Percentiles rank a stretch among this genome's conserved stretches.
phyloP scores from a whole-genome alignment of 106 monocot genomes.

The Dendrobium nobile region DNA sequence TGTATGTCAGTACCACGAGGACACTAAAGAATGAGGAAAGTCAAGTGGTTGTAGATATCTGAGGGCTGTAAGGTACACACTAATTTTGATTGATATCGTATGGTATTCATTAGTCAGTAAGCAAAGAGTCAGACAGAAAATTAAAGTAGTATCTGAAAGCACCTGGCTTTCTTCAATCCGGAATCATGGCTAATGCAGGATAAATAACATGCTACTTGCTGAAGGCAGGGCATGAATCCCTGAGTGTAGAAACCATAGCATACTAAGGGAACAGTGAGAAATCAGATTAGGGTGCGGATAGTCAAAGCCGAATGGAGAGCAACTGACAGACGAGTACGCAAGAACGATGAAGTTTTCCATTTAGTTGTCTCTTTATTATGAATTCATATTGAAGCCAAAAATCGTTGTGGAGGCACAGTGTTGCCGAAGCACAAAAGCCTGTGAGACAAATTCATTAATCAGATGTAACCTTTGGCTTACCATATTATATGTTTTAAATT shows the following conservation, averaged over 20 bases:
- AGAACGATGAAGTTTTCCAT: slow-evolving; percentile 97
- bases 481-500: too few relatives aligned
- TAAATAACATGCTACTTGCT: slow-evolving; percentile 79
- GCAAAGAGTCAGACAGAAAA: slow-evolving; percentile 53
- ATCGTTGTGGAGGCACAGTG: slow-evolving; percentile 88
- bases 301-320: too few relatives aligned
- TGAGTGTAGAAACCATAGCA: slow-evolving; percentile 6
- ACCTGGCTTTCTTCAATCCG: slow-evolving; percentile 45
- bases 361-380: slow-evolving; percentile 90
- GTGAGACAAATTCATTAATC: slow-evolving; percentile 3
- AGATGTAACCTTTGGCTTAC: too few relatives aligned
- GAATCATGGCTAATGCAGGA: slow-evolving; percentile 64
- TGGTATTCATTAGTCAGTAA: slow-evolving; percentile 37
- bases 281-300: not conserved
- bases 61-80: not conserved
- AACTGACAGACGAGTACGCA: slow-evolving; percentile 24
- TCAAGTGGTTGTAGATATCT: not conserved
- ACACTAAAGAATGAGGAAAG: slow-evolving; percentile 17
- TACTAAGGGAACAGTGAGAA: not conserved
- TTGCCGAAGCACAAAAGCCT: slow-evolving; percentile 86
- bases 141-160: slow-evolving; percentile 61
- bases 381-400: slow-evolving; percentile 94
- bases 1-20: slow-evolving; percentile 98
- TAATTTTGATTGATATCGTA: not conserved
- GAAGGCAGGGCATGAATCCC: slow-evolving; percentile 77